Conservation (phyloP, 2,329 filamentous ascomycete genomes). For the Claviceps quebecensis region DNA sequence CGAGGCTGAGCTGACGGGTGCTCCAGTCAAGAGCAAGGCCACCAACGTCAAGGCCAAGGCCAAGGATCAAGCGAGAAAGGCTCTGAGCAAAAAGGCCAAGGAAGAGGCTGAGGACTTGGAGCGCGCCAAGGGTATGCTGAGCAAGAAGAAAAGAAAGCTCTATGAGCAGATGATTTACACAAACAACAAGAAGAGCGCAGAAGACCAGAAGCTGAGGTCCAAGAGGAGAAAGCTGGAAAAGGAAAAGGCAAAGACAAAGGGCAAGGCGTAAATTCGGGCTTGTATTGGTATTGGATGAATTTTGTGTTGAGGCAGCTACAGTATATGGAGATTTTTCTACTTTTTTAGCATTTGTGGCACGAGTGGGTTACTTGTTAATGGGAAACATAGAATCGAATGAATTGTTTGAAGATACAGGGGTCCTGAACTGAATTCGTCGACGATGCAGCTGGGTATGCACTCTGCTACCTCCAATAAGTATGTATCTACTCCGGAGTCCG, state of each 20-base stretch:
- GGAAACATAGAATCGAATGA: not conserved
- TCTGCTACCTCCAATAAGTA: too few relatives aligned
- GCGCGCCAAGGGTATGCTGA: constrained; percentile 94
- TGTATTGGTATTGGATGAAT: not conserved
- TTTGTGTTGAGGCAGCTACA: not conserved
- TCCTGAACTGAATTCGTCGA: too few relatives aligned
- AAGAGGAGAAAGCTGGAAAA: constrained; percentile 89
- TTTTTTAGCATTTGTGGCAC: not conserved
- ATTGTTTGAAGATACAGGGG: not conserved
- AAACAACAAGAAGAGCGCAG: constrained; percentile 83
- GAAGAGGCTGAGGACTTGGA: constrained; percentile 79
- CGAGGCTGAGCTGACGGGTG: constrained; percentile 78
- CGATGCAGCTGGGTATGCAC: too few relatives aligned
- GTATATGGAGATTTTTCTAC: constrained; percentile 1
- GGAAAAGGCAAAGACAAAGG: constrained; percentile 33
- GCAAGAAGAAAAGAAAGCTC: constrained; percentile 92
- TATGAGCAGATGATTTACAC: constrained; percentile 96
- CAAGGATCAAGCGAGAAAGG: constrained; percentile 57
- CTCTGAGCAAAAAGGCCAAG: constrained; percentile 54
- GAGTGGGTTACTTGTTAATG: not conserved
- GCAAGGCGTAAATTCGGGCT: constrained; percentile 16
- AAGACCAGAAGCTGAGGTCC: constrained; percentile 71
- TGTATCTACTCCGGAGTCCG: too few relatives aligned
- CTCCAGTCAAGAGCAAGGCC: constrained; percentile 36
- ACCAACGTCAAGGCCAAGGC: constrained; percentile 39